Conservation (phyloP, 2,329 filamentous ascomycete species). For the Fusarium sp. region DNA sequence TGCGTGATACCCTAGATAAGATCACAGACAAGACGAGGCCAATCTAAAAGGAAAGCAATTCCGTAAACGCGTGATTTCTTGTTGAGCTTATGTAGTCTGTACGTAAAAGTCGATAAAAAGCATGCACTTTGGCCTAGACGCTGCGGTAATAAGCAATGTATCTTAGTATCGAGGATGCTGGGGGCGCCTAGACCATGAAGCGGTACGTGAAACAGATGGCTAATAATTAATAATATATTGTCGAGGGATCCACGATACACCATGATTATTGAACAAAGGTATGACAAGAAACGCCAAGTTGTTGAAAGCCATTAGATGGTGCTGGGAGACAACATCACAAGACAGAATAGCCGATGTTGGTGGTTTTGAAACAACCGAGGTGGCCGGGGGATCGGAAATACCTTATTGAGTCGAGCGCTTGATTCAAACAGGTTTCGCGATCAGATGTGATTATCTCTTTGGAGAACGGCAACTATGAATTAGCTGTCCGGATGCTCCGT, state of each 20-base stretch:
- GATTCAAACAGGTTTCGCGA: constrained; percentile 9
- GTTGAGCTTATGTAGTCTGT: not conserved
- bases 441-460: constrained; percentile 14
- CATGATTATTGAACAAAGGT: not conserved
- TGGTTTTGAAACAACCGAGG: constrained; percentile 33
- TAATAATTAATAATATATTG: constrained; percentile 33
- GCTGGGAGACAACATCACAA: constrained; percentile 9
- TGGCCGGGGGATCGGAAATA: constrained; percentile 43
- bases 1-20: not conserved
- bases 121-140: not conserved
- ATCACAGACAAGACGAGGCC: not conserved
- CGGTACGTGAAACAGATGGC: constrained; percentile 26
- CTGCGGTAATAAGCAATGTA: constrained; percentile 1
- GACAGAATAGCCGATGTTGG: constrained; percentile 33
- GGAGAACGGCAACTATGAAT: constrained; percentile 6
- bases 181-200: constrained; percentile 24
- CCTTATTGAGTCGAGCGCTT: constrained; percentile 6
- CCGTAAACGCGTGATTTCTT: constrained; percentile 11
- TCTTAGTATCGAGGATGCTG: constrained; percentile 7
- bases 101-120: not conserved
- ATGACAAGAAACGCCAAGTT: constrained; percentile 17
- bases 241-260: constrained; percentile 23
- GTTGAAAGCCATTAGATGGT: not conserved
- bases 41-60: constrained; percentile 13
- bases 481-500: constrained; percentile 5